A percentile compares a stretch with the other conserved stretches of the same genome.
Evolutionary conservation across 768 basidiomycete genomes (phyloP).

Genomic region (Russula olivacea): DNA sequence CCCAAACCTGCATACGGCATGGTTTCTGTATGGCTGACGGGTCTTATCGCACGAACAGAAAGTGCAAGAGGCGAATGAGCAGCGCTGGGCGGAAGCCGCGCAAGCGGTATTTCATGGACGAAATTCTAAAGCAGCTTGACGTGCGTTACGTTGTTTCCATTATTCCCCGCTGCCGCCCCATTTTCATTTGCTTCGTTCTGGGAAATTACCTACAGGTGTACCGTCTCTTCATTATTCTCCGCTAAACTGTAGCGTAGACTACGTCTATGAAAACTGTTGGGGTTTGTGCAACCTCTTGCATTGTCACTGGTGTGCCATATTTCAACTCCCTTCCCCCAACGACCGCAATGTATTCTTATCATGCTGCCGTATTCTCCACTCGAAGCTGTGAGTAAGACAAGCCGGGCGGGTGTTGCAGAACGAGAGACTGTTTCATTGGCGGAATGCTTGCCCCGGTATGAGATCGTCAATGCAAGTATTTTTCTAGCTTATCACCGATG

Average conservation of each 20-base stretch:
- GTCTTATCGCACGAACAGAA: constrained; percentile 5
- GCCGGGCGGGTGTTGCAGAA: no score
- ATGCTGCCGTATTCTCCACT: no score
- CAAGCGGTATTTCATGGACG: constrained; percentile 16
- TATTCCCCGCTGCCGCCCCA: not conserved
- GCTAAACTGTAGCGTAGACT: constrained; percentile 1
- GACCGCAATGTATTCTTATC: not conserved
- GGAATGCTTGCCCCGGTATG: no score
- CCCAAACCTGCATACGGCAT: not conserved
- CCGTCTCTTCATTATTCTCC: not conserved
- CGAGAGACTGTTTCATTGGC: no score
- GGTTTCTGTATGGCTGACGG: not conserved
- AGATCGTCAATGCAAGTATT: no score
- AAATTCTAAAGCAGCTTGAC: not conserved
- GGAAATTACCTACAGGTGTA: not conserved
- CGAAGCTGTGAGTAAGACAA: no score
- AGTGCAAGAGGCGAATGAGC: constrained; percentile 20
- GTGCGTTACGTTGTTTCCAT: not conserved
- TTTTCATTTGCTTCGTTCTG: not conserved
- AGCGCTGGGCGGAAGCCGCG: constrained; percentile 20
- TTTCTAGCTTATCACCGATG: no score
- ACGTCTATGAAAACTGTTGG: not conserved
- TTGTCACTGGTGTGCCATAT: not conserved
- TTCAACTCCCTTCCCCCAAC: not conserved
- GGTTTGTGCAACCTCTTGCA: not conserved